Percentiles rank a stretch among this genome's conserved stretches.
Evolutionary conservation across 1,139 yeast genomes (phyloP).

Genomic region (Entelexis sorbosivorans): DNA sequence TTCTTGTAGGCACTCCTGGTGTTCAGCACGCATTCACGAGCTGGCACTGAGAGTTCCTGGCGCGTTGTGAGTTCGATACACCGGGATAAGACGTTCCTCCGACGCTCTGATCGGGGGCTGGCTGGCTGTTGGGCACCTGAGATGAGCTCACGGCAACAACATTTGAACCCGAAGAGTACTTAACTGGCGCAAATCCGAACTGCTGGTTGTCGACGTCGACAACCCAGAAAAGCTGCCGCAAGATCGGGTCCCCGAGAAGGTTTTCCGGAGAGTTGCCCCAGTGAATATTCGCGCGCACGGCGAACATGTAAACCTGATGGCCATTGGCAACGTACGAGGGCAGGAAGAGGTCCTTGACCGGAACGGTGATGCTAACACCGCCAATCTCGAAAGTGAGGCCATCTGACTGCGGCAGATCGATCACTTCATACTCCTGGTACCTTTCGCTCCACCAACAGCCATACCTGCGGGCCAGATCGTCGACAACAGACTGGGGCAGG

Average conservation of each 20-base stretch:
- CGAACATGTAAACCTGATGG: background rate
- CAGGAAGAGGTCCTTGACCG: slow-evolving; percentile 30
- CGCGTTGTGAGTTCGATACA: background rate
- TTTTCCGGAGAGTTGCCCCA: slow-evolving; percentile 1
- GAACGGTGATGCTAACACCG: slow-evolving; percentile 36
- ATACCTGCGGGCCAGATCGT: slow-evolving; percentile 9
- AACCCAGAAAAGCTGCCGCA: slow-evolving; percentile 63
- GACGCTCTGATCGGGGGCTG: slow-evolving; percentile 3
- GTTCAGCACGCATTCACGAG: background rate
- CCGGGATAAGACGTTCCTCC: background rate
- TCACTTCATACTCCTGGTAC: background rate
- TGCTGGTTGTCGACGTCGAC: slow-evolving; percentile 56
- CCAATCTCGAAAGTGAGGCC: slow-evolving; percentile 33
- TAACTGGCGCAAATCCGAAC: slow-evolving; percentile 44
- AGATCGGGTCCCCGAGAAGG: slow-evolving; percentile 61
- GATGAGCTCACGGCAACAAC: slow-evolving; percentile 8
- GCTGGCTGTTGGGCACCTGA: background rate
- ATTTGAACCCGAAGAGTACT: slow-evolving; percentile 7
- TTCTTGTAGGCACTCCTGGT: background rate
- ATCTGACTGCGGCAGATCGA: background rate
- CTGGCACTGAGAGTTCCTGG: background rate
- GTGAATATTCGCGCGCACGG: background rate
- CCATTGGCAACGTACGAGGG: slow-evolving; percentile 2
- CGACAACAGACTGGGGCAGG: slow-evolving; percentile 37
- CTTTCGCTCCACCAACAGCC: slow-evolving; percentile 1